phyloP scores from a whole-genome alignment of 202 grass and related monocot genomes.

The Eragrostis tef region DNA sequence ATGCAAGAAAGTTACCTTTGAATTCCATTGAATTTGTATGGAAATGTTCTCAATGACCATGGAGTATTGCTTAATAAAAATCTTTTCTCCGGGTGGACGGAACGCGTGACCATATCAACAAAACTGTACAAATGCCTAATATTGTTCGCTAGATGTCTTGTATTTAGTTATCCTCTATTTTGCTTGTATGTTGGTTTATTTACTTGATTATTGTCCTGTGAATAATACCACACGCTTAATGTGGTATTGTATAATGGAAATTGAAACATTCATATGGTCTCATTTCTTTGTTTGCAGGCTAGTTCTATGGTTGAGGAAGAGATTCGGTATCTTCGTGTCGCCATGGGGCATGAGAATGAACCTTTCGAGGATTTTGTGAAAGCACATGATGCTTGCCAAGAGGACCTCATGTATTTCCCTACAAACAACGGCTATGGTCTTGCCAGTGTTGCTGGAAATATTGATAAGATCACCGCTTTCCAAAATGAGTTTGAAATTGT shows the following conservation, averaged over 20 bases:
- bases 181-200: background rate
- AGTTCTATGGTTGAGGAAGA: constrained; percentile 84
- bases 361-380: constrained; percentile 85
- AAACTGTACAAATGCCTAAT: no score
- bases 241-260: constrained; percentile 20
- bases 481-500: constrained; percentile 96
- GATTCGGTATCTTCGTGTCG: constrained; percentile 63
- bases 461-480: constrained; percentile 76
- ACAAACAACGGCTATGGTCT: constrained; percentile 73
- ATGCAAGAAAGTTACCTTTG: background rate
- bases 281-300: constrained; percentile 56
- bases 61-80: constrained; percentile 3
- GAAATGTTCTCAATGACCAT: background rate
- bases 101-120: background rate
- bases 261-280: background rate
- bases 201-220: constrained; percentile 10
- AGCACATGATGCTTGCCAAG: constrained; percentile 88
- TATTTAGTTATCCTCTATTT: background rate
- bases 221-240: background rate
- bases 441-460: constrained; percentile 76
- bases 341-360: constrained; percentile 89
- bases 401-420: constrained; percentile 95
- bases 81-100: background rate
- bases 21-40: background rate
- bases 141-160: background rate